Evolutionary conservation across 2,329 filamentous ascomycete species (phyloP).

Genomic region (Talaromyces sp.): DNA sequence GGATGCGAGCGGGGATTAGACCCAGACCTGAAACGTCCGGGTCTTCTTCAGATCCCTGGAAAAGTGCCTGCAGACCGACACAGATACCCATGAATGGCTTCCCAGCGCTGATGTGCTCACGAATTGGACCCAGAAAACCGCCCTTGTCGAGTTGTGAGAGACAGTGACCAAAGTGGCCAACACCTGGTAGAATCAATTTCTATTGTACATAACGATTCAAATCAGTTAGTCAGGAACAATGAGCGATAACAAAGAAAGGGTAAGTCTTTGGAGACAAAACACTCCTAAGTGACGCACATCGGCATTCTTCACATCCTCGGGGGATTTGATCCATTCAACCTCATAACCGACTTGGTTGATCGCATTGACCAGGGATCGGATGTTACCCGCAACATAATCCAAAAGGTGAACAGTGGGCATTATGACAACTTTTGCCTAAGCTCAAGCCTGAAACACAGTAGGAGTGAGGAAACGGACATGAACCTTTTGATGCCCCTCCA

Average conservation of each 20-base stretch:
- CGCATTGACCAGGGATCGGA: conserved; percentile 93
- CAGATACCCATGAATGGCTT: conserved; percentile 99
- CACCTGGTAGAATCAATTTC: conserved; percentile 93
- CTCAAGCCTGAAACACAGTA: conserved; percentile 1
- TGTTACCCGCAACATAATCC: conserved; percentile 94
- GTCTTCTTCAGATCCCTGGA: conserved; percentile 82
- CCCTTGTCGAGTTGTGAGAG: conserved; percentile 79
- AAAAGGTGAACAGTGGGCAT: conserved; percentile 58
- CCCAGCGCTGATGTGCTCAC: conserved; percentile 79
- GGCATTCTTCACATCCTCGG: conserved; percentile 80
- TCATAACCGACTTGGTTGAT: conserved; percentile 94
- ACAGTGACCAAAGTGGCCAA: conserved; percentile 97
- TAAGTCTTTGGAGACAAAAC: background rate
- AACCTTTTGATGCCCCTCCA: background rate
- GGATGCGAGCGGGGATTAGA: conserved; percentile 70
- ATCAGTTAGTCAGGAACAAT: conserved; percentile 2
- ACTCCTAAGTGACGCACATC: conserved; percentile 62
- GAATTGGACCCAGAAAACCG: conserved; percentile 81
- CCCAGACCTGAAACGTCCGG: conserved; percentile 72
- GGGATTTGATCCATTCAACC: conserved; percentile 87
- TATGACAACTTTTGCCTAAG: conserved; percentile 4
- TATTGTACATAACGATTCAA: conserved; percentile 42
- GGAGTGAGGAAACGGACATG: conserved; percentile 10
- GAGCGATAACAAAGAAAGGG: too few species aligned
- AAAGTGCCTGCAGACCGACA: conserved; percentile 89